These are phyloP conservation scores for Xylona heveae DNA, from an alignment of 495 filamentous ascomycete species.

Conservation along the genomic window DNA sequence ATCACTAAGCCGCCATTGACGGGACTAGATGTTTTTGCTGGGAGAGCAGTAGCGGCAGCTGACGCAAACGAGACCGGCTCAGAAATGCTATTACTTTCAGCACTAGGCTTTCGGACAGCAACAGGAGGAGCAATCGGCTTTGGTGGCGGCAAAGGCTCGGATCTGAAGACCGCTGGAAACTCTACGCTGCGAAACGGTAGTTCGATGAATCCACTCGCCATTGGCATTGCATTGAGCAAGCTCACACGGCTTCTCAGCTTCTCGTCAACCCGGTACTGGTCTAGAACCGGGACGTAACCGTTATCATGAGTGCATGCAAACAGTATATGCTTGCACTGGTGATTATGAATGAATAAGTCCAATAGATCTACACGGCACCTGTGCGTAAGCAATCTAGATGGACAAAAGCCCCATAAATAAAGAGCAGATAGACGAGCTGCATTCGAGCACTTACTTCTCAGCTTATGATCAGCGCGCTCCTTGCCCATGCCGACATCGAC, in stretches of 20 bases:
- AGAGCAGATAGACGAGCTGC: too few species aligned
- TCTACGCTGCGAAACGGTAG: conserved; percentile 34
- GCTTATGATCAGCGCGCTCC: conserved; percentile 50
- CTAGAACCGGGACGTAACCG: conserved; percentile 48
- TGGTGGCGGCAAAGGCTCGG: conserved; percentile 23
- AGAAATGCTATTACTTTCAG: too few species aligned
- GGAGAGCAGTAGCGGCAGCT: not conserved
- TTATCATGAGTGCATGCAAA: conserved; percentile 62
- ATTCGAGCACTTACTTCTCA: conserved; percentile 40
- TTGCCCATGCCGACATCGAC: conserved; percentile 36
- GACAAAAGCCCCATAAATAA: too few species aligned
- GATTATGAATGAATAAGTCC: conserved; percentile 41
- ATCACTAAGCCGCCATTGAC: not conserved
- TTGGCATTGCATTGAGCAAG: conserved; percentile 52
- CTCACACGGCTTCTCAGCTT: conserved; percentile 37
- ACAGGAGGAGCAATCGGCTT: conserved; percentile 16
- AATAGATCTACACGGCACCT: too few species aligned
- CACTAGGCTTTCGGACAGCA: too few species aligned
- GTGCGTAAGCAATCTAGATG: too few species aligned
- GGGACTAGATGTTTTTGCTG: not conserved
- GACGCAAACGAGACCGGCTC: conserved; percentile 3
- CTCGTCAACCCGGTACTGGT: conserved; percentile 33
- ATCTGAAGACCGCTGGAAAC: conserved; percentile 46
- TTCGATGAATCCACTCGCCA: conserved; percentile 37
- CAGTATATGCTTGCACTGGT: conserved; percentile 63